Conservation (phyloP, 495 filamentous ascomycete genomes). For the Hypoxylon lenormandii region DNA sequence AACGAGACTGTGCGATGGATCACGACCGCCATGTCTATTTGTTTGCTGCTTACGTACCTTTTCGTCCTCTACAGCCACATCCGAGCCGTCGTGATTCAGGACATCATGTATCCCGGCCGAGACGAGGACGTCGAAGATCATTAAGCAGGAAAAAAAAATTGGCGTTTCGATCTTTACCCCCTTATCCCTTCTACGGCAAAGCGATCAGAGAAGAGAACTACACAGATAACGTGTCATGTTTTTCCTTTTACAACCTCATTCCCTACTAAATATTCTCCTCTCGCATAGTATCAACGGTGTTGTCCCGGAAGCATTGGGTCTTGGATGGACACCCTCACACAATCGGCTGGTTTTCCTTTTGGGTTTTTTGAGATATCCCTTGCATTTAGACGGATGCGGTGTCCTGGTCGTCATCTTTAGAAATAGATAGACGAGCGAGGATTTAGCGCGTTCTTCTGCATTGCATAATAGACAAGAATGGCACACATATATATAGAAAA, state of each 20-base stretch:
- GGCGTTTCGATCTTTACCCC: constrained; percentile 1
- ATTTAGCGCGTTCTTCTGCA: constrained; percentile 12
- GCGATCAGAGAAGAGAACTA: constrained; percentile 21
- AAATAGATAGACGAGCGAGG: constrained; percentile 20
- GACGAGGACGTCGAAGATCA: constrained; percentile 67
- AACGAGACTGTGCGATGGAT: constrained; percentile 61
- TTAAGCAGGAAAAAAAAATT: constrained; percentile 6
- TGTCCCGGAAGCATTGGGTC: constrained; percentile 25
- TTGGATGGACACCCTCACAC: constrained; percentile 33
- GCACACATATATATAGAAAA: constrained; percentile 24
- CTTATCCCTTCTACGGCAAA: constrained; percentile 2
- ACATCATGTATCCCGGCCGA: constrained; percentile 74
- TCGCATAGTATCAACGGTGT: constrained; percentile 25
- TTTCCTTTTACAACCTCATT: constrained; percentile 29
- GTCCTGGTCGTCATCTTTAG: constrained; percentile 24
- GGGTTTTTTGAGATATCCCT: constrained; percentile 41
- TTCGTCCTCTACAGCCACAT: constrained; percentile 68
- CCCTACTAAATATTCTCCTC: constrained; percentile 24
- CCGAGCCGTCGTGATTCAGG: constrained; percentile 65
- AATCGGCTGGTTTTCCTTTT: constrained; percentile 47
- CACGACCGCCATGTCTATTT: constrained; percentile 65
- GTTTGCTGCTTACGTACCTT: constrained; percentile 67
- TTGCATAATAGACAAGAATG: constrained; percentile 38
- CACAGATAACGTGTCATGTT: constrained; percentile 42
- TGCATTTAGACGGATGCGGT: constrained; percentile 35